Base-by-base conservation (phyloP, 2,329 filamentous ascomycete genomes). In the Chrysoporthe deuterocubensis region DNA sequence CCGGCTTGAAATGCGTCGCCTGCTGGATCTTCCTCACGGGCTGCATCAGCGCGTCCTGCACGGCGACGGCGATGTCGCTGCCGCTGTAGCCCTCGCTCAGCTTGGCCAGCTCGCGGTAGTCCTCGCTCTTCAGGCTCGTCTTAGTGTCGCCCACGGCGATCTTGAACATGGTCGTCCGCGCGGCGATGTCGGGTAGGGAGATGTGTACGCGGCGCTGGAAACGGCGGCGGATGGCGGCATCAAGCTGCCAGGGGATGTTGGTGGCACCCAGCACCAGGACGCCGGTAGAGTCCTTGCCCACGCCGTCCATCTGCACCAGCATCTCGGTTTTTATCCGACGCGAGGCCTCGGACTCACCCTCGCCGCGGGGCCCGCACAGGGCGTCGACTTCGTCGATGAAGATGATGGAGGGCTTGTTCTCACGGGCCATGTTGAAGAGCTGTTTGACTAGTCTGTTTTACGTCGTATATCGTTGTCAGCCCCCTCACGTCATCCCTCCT, bases 331-430 rank as follows among this genome's bases (percentile, higher is more conserved):
- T 99, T 85, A 99, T 99, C 78, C 96, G 92, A 70, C 96, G 89
- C 64, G 94, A 97, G 1, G 96, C 96, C 84, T 99, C 96, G 1
- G 94, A 97, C 82, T 99, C 96, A 77, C 96, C 96, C 85, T 99
- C 96, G 71, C 88, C 89, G 73, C 96, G 89, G 9, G 95, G 94
- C 0, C 96, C 96, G 77, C 96, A 98, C 1, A 99, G 89, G 5
- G 96, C 96, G 78, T 99, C 96, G 71, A 98, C 94, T 80, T 98
- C 95, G 78, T 98, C 95, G 76, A 98, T 97, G 82, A 98, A 98
- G 79, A 98, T 97, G 77, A 99, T 97, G 1, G 94, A 96, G 0
- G 96, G 96, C 75, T 96, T 97, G 80, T 97, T 98, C 78, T 99
- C 96, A 78, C 96, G 90, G 0, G 96, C 96, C 92, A 99, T 97